Conservation (phyloP, 2,329 filamentous ascomycete species). For the Apiospora pterosperma region DNA sequence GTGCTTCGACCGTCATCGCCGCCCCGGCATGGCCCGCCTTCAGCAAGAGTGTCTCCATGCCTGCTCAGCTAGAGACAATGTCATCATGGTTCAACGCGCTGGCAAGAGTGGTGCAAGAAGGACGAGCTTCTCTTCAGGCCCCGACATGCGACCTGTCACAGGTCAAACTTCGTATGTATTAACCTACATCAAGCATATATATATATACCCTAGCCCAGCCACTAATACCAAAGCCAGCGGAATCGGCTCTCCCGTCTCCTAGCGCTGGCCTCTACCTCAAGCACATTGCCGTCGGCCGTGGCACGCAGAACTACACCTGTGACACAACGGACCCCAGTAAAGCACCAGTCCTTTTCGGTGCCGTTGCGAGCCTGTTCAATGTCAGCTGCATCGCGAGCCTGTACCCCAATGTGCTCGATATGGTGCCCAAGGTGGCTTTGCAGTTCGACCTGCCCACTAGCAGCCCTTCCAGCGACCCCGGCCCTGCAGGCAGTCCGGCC, state of each 20-base stretch:
- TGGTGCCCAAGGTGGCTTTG: conserved; percentile 66
- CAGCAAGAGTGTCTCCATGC: conserved; percentile 35
- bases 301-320: conserved; percentile 95
- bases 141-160: conserved; percentile 53
- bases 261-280: conserved; percentile 59
- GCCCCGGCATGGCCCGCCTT: conserved; percentile 45
- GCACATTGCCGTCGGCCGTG: conserved; percentile 82
- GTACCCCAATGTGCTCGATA: conserved; percentile 62
- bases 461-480: background rate
- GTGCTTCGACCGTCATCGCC: conserved; percentile 38
- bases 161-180: conserved; percentile 48
- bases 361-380: conserved; percentile 83
- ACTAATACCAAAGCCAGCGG: conserved; percentile 38
- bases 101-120: conserved; percentile 50
- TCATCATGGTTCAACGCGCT: conserved; percentile 61
- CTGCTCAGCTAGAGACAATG: conserved; percentile 42
- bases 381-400: conserved; percentile 73
- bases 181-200: conserved; percentile 18
- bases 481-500: conserved; percentile 15
- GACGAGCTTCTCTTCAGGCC: conserved; percentile 35
- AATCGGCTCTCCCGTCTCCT: conserved; percentile 58
- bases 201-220: background rate
- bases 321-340: conserved; percentile 55
- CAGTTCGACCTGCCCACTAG: conserved; percentile 53
- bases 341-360: conserved; percentile 64